Evolutionary conservation across 768 basidiomycete species (phyloP).

Genomic region (Panus rudis): DNA sequence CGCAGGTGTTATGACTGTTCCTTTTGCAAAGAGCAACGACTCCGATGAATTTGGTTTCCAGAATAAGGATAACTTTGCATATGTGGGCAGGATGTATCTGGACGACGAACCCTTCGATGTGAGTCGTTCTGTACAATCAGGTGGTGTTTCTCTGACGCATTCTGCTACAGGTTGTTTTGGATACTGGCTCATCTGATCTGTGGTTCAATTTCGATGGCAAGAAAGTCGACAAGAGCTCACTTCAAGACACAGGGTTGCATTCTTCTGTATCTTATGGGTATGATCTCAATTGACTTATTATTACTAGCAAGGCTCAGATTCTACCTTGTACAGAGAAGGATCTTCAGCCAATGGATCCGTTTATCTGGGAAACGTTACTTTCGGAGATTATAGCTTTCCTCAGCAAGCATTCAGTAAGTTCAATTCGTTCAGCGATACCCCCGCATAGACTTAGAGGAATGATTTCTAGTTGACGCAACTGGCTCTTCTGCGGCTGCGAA

Average conservation of each 20-base stretch:
- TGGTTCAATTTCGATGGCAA: slow-evolving; percentile 10
- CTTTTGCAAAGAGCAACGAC: too few relatives aligned
- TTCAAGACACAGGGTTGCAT: background rate
- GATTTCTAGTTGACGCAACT: slow-evolving; percentile 5
- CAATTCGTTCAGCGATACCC: too few relatives aligned
- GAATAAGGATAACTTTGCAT: too few relatives aligned
- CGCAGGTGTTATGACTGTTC: too few relatives aligned
- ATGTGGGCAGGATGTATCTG: too few relatives aligned
- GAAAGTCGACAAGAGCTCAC: background rate
- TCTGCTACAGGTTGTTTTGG: slow-evolving; percentile 6
- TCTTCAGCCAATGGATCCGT: slow-evolving; percentile 9
- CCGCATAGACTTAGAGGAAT: too few relatives aligned
- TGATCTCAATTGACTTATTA: background rate
- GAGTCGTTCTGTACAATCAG: background rate
- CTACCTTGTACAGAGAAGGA: slow-evolving; percentile 2
- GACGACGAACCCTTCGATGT: slow-evolving; percentile 10
- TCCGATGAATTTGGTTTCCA: too few relatives aligned
- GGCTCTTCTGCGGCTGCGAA: slow-evolving; percentile 10
- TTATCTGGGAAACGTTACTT: slow-evolving; percentile 1
- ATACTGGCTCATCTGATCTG: slow-evolving; percentile 12
- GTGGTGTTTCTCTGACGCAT: background rate
- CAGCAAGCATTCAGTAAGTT: slow-evolving; percentile 12
- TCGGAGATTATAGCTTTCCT: slow-evolving; percentile 8
- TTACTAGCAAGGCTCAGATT: background rate
- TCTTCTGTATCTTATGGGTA: background rate